Percentiles rank a stretch among this genome's conserved stretches.
Conservation (phyloP, 2,329 filamentous ascomycete species). For the Tolypocladium cylindrosporum region DNA sequence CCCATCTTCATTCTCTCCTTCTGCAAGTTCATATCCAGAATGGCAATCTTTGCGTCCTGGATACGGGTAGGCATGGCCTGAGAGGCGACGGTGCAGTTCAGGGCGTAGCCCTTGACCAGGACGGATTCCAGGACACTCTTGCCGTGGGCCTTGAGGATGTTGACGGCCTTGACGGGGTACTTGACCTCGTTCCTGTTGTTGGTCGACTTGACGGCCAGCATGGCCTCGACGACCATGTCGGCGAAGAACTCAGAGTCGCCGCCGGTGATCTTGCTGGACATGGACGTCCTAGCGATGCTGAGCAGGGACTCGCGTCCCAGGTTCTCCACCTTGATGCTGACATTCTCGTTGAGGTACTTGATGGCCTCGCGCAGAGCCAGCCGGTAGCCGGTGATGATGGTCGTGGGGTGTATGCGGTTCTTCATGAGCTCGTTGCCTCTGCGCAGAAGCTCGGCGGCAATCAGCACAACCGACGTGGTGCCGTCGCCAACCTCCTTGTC, state of each 20-base stretch:
- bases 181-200: conserved; percentile 88
- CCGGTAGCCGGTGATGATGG: conserved; percentile 97
- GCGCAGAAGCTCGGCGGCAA: conserved; percentile 87
- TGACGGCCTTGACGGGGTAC: conserved; percentile 98
- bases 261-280: conserved; percentile 99
- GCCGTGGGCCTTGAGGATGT: conserved; percentile 95
- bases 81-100: conserved; percentile 97
- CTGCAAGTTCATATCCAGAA: conserved; percentile 95
- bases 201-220: conserved; percentile 85
- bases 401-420: conserved; percentile 99
- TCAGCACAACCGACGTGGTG: conserved; percentile 94
- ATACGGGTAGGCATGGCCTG: conserved; percentile 95
- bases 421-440: conserved; percentile 97
- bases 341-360: conserved; percentile 98
- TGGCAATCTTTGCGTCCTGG: conserved; percentile 90
- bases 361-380: conserved; percentile 91
- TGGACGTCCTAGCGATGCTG: conserved; percentile 95
- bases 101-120: conserved; percentile 88
- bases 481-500: conserved; percentile 98
- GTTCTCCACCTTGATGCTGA: conserved; percentile 89
- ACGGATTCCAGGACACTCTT: conserved; percentile 84
- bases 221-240: conserved; percentile 94
- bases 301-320: conserved; percentile 83
- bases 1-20: conserved; percentile 99
- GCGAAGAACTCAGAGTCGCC: conserved; percentile 93